Base-by-base conservation (phyloP, 2,329 filamentous ascomycete species). In the Didymella arachidicola region DNA sequence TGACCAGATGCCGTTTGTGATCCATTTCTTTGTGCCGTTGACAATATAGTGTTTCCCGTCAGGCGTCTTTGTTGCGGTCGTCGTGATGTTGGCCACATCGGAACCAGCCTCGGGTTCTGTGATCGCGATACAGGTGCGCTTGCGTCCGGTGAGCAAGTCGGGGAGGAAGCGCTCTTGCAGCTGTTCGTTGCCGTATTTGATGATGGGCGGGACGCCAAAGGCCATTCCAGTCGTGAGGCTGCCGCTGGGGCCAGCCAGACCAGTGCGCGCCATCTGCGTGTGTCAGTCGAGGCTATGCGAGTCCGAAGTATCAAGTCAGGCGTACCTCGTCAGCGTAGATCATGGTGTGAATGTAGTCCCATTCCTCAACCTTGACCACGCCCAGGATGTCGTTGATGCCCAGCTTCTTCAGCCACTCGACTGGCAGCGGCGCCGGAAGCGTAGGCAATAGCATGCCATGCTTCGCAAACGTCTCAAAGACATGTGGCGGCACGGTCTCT, bases 1-100 rank as follows among this genome's bases (percentile, higher is more conserved):
- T 5, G 85, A 81, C 88, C 87, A 91, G 59, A 90, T 86, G 5
- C 86, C 89, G 36, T 72, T 75, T 22, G 71, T 72, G 44, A 76
- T 72, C 89, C 90, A 93, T 78, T 93, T 92, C 83, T 92, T 92
- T 0, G 84, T 82, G n/a, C 89, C 89, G 57, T 90, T 92, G 46
- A 92, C 78, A 45, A 92, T 82, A 70, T 89, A 93, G 67, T 86
- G 79, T 71, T 86, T 87, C 11, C 89, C 89, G 68, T 89, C 86
- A 0, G 79, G 70, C 7, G 81, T 84, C 73, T 87, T 88, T 4
- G 75, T 79, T 2, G 89, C 90, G 0, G 86, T 89, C 0, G 89
- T 92, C 4, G 83, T 82, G 63, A 92, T 89, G 67, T 88, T 89
- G 7, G 89, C 88, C 1, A 93, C 90, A 71, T 93, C 90, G 51